Base-by-base conservation (phyloP, 2,329 filamentous ascomycete genomes). In the Aspergillus amoenus region DNA sequence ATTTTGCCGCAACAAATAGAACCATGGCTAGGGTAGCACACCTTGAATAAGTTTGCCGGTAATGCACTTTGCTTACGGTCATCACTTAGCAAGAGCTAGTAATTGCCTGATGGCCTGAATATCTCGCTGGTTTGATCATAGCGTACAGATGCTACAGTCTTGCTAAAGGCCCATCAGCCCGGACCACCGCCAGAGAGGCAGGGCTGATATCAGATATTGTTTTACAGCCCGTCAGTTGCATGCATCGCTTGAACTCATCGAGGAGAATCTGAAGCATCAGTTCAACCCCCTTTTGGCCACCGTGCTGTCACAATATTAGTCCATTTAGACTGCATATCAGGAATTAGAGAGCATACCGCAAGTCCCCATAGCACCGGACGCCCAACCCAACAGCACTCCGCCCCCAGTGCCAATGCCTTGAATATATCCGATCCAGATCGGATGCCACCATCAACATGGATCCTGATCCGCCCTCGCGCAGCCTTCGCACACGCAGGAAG, bases 351-450 rank as follows among this genome's bases (percentile, higher is more conserved):
- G 1, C 67, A 61, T 61, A 73, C 72, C 34, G 70, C 70, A 41
- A 73, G 61, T 0, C 71, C 71, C 73, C 72, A 75, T 37, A 73
- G 61, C 37, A 66, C 61, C 13, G 68, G 66, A 24, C 73, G 59
- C 9, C 70, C 72, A 41, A 72, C 66, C 61, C 69, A 73, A 50
- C 27, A 65, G 69, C 40, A 66, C 8, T 71, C 64, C 5, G 72
- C 72, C 5, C 72, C 71, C 34, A 75, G 58, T 9, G 72, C 72
- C 37, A 73, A 17, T 5, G 72, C 71, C 50, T 74, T 75, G 65
- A 74, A 74, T 6, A 74, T 70, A 56, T 73, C 72, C 4, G 58
- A 63, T 0, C 72, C 71, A n/a, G 68, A 62, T 9, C 71, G 63
- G 22, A 74, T 70, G 0, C 71, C 72, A 1, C 72, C 70, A 44